Base-by-base conservation (phyloP, 768 basidiomycete genomes). In the Termitomyces sp. region DNA sequence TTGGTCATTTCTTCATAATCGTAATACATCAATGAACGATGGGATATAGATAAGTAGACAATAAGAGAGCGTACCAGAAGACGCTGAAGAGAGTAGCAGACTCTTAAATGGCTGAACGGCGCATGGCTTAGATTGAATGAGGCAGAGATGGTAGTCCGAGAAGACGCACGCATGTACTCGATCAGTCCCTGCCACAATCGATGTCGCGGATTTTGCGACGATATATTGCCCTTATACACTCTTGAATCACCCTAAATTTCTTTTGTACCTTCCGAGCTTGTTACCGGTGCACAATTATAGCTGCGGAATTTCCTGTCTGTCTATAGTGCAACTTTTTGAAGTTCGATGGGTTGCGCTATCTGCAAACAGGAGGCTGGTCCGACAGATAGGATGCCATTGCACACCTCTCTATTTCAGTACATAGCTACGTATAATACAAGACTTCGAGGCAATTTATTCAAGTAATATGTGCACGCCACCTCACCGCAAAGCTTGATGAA, bases 1-100 rank as follows among this genome's bases (percentile, higher is more conserved):
- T 58, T 61, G 34, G 58, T 55, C 60, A 61, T 55, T 53, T 46
- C 51, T 55, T 63, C 57, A 54, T 54, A 55, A 55, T 58, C 51
- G 47, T 49, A 50, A 41, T 47, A 51, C 55, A 59, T 59, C 26
- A 44, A 42, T 8, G 37, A 22, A 30, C 35, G 21, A 37, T n/a
- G 21, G 7, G 41, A 24, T 5, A 21, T 40, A 51, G 44, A 19
- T 52, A 47, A 2, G 40, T 46, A 58, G 45, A 37, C 40, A 21
- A 54, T 35, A 40, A 38, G 28, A n/a, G 22, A 49, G 19, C 21
- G 42, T 38, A 49, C 55, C 35, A 24, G 26, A 26, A 22, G 15
- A 55, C 30, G 17, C 37, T 35, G 15, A 32, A 24, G 11, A 40
- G 46, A 47, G 45, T 17, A 55, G 21, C 19, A 37, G 30, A 12